phyloP scores from a whole-genome alignment of 2,329 filamentous ascomycete species.

The Aspergillus floridensis region DNA sequence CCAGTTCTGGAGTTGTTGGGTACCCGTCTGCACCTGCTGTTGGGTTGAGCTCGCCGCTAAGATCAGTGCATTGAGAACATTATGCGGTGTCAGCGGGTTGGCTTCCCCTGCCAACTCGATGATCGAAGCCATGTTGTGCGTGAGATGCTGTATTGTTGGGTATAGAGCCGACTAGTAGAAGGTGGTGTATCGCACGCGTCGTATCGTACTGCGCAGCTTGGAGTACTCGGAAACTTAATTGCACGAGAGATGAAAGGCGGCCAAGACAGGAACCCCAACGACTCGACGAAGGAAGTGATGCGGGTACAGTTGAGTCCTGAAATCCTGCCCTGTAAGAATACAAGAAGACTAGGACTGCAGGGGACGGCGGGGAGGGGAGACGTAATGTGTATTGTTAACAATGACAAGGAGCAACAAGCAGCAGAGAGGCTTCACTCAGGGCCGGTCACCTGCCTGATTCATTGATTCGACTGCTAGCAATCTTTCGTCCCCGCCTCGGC shows the following conservation, averaged over 20 bases:
- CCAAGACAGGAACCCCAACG: constrained; percentile 1
- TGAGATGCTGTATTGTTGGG: background rate
- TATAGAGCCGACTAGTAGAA: constrained; percentile 4
- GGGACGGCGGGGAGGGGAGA: too few species aligned
- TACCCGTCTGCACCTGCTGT: constrained; percentile 64
- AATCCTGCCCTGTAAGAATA: background rate
- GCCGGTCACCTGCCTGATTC: constrained; percentile 2
- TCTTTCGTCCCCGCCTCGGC: constrained; percentile 21
- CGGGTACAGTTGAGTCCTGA: background rate
- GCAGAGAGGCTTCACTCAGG: background rate
- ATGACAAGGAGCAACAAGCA: constrained; percentile 3
- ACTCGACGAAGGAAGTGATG: constrained; percentile 2
- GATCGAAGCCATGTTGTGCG: constrained; percentile 60
- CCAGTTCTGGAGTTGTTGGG: constrained; percentile 70
- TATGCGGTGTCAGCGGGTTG: constrained; percentile 63
- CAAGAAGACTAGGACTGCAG: too few species aligned
- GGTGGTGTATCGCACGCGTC: background rate
- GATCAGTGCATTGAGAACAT: constrained; percentile 64
- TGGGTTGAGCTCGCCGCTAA: constrained; percentile 63
- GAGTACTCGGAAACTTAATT: constrained; percentile 3
- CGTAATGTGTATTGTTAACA: background rate
- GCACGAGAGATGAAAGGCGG: constrained; percentile 4
- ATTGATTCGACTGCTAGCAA: constrained; percentile 5
- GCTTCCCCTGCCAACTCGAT: constrained; percentile 82
- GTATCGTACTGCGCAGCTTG: constrained; percentile 2